These are phyloP conservation scores for Boletales sp. DNA, from an alignment of 768 basidiomycete genomes.

Conservation along the genomic window DNA sequence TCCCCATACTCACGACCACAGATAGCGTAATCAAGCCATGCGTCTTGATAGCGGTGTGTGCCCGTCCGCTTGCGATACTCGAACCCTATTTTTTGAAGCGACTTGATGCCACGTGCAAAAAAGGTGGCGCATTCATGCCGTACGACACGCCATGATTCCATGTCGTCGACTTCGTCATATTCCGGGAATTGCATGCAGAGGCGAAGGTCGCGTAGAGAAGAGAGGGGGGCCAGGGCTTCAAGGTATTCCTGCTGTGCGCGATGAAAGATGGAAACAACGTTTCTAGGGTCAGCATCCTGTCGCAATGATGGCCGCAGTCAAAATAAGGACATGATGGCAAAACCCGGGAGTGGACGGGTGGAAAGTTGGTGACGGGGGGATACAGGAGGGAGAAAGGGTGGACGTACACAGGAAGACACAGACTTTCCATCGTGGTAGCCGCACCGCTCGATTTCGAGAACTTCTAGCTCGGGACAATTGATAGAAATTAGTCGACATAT, in stretches of 20 bases:
- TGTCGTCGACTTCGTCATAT: constrained; percentile 30
- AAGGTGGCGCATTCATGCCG: constrained; percentile 26
- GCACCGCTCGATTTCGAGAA: constrained; percentile 34
- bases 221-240: constrained; percentile 28
- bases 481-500: constrained; percentile 28
- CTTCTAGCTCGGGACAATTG: constrained; percentile 30
- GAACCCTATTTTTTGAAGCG: constrained; percentile 31
- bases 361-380: constrained; percentile 7
- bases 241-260: constrained; percentile 34
- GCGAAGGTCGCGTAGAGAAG: constrained; percentile 27
- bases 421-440: constrained; percentile 37
- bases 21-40: constrained; percentile 34
- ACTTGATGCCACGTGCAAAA: constrained; percentile 31
- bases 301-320: constrained; percentile 16
- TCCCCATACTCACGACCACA: constrained; percentile 19
- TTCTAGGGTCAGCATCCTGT: constrained; percentile 30
- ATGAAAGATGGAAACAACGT: constrained; percentile 26
- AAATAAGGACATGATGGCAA: constrained; percentile 17
- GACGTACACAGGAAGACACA: constrained; percentile 33
- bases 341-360: constrained; percentile 11
- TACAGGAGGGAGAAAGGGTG: constrained; percentile 13
- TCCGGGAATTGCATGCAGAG: constrained; percentile 36
- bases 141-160: constrained; percentile 30
- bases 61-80: constrained; percentile 36
- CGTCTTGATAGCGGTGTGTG: constrained; percentile 34